Evolutionary conservation across 345 rosid genomes (phyloP), one percentile per base, ranked within the genome.

Genomic region (Brassica nigra): DNA sequence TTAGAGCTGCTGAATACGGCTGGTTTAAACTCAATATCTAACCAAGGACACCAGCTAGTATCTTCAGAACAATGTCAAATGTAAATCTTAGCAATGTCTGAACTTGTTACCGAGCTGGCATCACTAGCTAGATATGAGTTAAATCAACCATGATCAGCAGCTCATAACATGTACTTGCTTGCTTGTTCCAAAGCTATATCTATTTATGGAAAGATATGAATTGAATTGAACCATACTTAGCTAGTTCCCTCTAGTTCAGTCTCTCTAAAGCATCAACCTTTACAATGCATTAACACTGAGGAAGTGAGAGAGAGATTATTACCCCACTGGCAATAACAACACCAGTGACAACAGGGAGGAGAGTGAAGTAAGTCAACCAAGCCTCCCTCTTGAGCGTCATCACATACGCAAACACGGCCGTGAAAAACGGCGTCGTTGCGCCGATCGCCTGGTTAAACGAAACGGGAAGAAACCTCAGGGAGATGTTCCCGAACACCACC

Each of bases 261-360:
- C 63, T 39, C 78, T 52, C 29, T 67, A 74, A 52, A 16, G 77
- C 54, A 59, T 10, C 34, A 33, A 14, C 29, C 14, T 37, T 67
- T 18, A 31, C 73, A 49, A 49, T 14, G 20, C 66, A 76, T 33
- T 33, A 33, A 33, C 6, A 33, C 37, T 33, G 37, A 33, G 37
- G 6, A 33, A 33, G 37, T 33, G 8, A 1, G 23, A 15, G 23
- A 42, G 49, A 42, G n/a, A 10, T 0, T 10, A 85, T 36, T 84
- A 93, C 99, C 92, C 99, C 99, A 76, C 97, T 93, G n/a, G 99
- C 99, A 79, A 96, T 91, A 62, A 96, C 68, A 80, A 96, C 99
- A 6, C 99, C 99, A 12, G 97, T 84, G 52, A 96, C 99, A 4
- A 96, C 99, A 11, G 99, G 99, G 14, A 96, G 28, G 65, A 96